These are phyloP conservation scores for Farysia itapuensis DNA, from an alignment of 1,284 basidiomycete species.

Conservation along the genomic window DNA sequence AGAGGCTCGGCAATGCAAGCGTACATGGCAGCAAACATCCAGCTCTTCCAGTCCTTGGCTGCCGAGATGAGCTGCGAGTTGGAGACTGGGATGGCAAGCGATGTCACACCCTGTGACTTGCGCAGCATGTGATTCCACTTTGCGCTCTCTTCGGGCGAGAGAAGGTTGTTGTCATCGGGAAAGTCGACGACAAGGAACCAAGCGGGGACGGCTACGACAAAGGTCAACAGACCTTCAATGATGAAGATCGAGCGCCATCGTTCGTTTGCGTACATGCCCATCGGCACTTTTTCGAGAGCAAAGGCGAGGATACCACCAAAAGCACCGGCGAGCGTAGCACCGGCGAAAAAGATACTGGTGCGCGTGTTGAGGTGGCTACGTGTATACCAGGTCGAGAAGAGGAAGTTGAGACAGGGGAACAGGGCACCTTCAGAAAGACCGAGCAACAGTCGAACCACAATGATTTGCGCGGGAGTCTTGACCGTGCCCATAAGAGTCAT, in stretches of 20 bases:
- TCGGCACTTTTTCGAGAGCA: constrained; percentile 34
- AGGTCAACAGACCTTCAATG: constrained; percentile 34
- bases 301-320: constrained; percentile 53
- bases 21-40: constrained; percentile 48
- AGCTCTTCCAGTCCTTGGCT: constrained; percentile 25
- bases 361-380: constrained; percentile 34
- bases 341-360: constrained; percentile 59
- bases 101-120: constrained; percentile 47
- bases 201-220: constrained; percentile 27
- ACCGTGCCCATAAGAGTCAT: constrained; percentile 64
- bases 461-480: constrained; percentile 11
- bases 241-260: constrained; percentile 22
- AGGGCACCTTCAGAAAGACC: constrained; percentile 36
- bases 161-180: constrained; percentile 36
- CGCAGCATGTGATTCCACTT: constrained; percentile 44
- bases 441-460: constrained; percentile 23
- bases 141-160: constrained; percentile 21
- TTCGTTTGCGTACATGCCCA: not conserved
- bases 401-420: constrained; percentile 45
- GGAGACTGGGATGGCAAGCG: constrained; percentile 35
- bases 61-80: constrained; percentile 41
- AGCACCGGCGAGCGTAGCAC: constrained; percentile 59
- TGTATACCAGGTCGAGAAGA: constrained; percentile 50
- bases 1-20: constrained; percentile 41
- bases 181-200: constrained; percentile 51